A percentile compares a stretch with the other conserved stretches of the same genome.
Evolutionary conservation across 2,329 filamentous ascomycete genomes (phyloP).

Genomic region (Cordyceps militaris): DNA sequence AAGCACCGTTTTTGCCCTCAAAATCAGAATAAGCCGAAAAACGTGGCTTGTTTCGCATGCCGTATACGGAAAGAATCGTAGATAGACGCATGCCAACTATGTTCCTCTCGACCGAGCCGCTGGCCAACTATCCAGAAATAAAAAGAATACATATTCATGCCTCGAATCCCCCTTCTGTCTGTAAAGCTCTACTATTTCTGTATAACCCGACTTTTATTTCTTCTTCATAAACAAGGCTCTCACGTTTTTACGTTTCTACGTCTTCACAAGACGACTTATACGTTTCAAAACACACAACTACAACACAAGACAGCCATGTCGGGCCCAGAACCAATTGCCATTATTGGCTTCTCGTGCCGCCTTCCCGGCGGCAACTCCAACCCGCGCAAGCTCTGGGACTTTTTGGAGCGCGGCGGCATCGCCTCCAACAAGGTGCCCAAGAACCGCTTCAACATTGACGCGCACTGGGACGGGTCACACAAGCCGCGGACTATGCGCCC

Average conservation of each 20-base stretch:
- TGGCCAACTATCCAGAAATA: not conserved
- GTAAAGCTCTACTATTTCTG: not conserved
- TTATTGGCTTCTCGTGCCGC: constrained; percentile 36
- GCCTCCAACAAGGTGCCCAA: constrained; percentile 22
- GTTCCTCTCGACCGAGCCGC: not conserved
- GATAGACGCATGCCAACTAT: not conserved
- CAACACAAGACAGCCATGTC: constrained; percentile 1
- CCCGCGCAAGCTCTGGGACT: constrained; percentile 29
- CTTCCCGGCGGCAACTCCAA: constrained; percentile 32
- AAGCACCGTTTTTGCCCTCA: not conserved
- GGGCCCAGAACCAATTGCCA: constrained; percentile 26
- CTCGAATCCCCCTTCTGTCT: too few species aligned
- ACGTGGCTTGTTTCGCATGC: not conserved
- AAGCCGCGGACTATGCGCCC: constrained; percentile 4
- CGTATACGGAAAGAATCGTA: not conserved
- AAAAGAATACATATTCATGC: not conserved
- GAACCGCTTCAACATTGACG: constrained; percentile 3
- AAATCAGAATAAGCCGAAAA: not conserved
- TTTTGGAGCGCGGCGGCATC: constrained; percentile 25
- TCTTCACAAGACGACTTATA: not conserved
- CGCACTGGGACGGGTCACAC: constrained; percentile 3
- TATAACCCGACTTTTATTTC: not conserved
- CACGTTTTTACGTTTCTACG: too few species aligned
- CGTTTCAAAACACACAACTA: too few species aligned
- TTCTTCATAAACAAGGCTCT: not conserved